Evolutionary conservation across 2,329 filamentous ascomycete genomes (phyloP), one percentile per base, ranked within the genome.

Genomic region (Alternaria viburni): DNA sequence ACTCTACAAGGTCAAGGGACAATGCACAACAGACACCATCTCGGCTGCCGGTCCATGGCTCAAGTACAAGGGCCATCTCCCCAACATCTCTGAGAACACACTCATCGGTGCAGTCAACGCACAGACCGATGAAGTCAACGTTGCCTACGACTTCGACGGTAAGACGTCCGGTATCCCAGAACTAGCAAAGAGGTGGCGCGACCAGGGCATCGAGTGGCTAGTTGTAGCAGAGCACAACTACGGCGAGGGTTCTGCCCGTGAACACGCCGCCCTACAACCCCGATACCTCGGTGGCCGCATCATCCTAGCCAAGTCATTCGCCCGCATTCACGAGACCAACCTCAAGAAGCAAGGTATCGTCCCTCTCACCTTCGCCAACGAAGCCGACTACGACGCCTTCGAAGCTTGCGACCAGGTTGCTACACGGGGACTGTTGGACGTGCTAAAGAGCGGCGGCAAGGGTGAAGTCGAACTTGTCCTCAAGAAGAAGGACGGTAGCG

Each of bases 11-110:
- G 91, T 98, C 68, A 91, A 94, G 68, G 96, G 96, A 69, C 97
- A 99, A 84, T 99, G 96, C 86, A 99, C 96, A 61, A 99, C 96
- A 46, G 96, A 99, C 82, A 98, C 96, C 73, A 99, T 99, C 82
- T 98, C 94, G 41, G 95, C 95, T 32, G 95, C 95, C 1, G 95
- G 95, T 6, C 95, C 95, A 15, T 98, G 95, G 95, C 88, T 99
- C 71, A 98, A 98, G 83, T 99, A 98, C 89, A 98, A 98, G 86
- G 96, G 96, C 67, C 96, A 99, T 82, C 88, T 99, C 67, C 93
- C 96, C 80, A 99, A 99, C 85, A 99, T 99, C 81, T 92, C 90
- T 72, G 93, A 93, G 78, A 99, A 99, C 87, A 99, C 96, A 3
- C 89, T 99, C 69, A 97, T 97, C 82, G 96, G 93, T 57, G 96